These are phyloP conservation scores for Cudoniella acicularis DNA, from an alignment of 495 filamentous ascomycete species.

Conservation along the genomic window DNA sequence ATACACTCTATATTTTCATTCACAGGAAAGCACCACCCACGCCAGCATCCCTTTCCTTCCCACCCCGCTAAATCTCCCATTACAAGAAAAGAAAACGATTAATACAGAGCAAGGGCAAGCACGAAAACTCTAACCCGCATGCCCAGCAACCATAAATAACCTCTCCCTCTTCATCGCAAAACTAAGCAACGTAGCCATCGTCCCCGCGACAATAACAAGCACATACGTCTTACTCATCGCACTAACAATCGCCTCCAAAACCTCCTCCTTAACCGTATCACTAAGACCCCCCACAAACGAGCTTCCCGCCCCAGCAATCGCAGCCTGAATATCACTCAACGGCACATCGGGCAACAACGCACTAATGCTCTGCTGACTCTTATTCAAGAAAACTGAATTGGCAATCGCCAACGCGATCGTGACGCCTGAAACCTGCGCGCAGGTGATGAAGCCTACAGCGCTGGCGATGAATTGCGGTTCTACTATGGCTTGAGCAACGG, in stretches of 20 bases:
- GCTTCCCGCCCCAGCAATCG: conserved; percentile 45
- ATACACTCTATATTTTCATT: too few relatives aligned
- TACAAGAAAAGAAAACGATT: too few relatives aligned
- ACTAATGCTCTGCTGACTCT: conserved; percentile 29
- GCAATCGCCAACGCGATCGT: conserved; percentile 54
- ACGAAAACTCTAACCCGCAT: conserved; percentile 1
- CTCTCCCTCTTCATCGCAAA: conserved; percentile 52
- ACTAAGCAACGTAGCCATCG: conserved; percentile 39
- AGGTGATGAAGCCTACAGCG: conserved; percentile 50
- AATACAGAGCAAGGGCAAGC: too few relatives aligned
- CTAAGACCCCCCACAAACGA: conserved; percentile 35
- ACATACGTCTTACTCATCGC: conserved; percentile 51
- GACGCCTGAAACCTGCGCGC: conserved; percentile 49
- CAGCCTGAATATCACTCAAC: conserved; percentile 35
- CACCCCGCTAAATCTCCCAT: too few relatives aligned
- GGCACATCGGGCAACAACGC: conserved; percentile 35
- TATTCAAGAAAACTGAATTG: conserved; percentile 52
- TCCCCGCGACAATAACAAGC: conserved; percentile 45
- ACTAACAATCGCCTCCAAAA: conserved; percentile 45
- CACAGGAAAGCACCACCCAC: too few relatives aligned
- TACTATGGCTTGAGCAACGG: conserved; percentile 50
- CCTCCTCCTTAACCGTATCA: conserved; percentile 30
- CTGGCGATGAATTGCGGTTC: conserved; percentile 33
- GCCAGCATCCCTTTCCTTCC: too few relatives aligned
- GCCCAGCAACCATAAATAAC: conserved; percentile 35